These are phyloP conservation scores for Lonicera japonica DNA, from an alignment of 129 eudicot species.

Conservation along the genomic window DNA sequence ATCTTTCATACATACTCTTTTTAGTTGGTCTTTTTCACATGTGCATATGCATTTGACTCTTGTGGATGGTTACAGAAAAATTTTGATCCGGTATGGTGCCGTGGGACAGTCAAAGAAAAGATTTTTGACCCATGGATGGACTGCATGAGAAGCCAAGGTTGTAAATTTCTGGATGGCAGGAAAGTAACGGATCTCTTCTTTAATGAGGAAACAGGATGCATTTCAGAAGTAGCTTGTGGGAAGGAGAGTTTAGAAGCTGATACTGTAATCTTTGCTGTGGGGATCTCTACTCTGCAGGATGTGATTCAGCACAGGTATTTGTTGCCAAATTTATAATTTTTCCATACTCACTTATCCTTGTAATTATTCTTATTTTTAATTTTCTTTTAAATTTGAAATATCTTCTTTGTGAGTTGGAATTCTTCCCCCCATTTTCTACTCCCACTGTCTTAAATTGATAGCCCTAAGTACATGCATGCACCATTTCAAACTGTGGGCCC, in stretches of 20 bases:
- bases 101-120: conserved; percentile 43
- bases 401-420: background rate
- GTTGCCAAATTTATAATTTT: no score
- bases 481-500: no score
- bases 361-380: no score
- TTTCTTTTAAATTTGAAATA: background rate
- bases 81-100: conserved; percentile 38
- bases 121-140: conserved; percentile 55
- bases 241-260: conserved; percentile 44
- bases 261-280: conserved; percentile 48
- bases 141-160: conserved; percentile 27
- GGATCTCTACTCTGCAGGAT: conserved; percentile 45
- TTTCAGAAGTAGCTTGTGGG: conserved; percentile 41
- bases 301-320: conserved; percentile 35
- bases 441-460: no score
- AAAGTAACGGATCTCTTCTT: conserved; percentile 37
- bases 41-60: background rate
- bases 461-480: no score
- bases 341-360: no score
- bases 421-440: background rate
- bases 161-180: conserved; percentile 47
- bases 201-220: conserved; percentile 34
- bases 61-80: conserved; percentile 33
- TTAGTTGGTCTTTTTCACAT: no score
- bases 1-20: background rate